Evolutionary conservation across 2,329 filamentous ascomycete genomes (phyloP), one percentile per base, ranked within the genome.

Genomic region (Colletotrichum higginsianum): DNA sequence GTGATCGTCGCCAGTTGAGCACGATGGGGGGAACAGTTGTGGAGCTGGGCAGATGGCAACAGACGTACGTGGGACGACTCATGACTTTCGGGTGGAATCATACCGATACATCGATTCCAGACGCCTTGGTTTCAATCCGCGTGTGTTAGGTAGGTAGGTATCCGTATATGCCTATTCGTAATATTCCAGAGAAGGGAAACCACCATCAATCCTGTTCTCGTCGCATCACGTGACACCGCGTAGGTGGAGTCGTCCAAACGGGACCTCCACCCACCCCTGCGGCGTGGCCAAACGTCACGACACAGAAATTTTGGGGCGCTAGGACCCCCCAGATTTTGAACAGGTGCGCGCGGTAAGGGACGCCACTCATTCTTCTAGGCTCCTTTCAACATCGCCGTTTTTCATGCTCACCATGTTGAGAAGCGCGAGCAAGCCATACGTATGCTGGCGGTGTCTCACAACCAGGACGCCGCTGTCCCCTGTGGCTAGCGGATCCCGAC

Each of bases 371-470:
- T 8, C 35, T 11, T n/a, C 47, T 13, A 30, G 13, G 18, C 21
- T 11, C 35, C 26, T 46, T 23, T 57, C 35, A 67, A 53, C 42
- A 66, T 66, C 53, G 30, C 50, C 11, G 13, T 2, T n/a, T 13
- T 11, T 26, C 21, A 11, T 26, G 15, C 44, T 44, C 69, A 74
- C 65, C 35, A 84, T 81, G 78, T 73, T 83, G 64, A 77, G 76
- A 62, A 75, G 73, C 35, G 74, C 80, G 53, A 74, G 74, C 58
- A 75, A 73, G 30, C 76, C 77, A n/a, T 80, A 79, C 65, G 73
- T 81, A 38, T 82, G 81, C 68, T 77, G 79, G 76, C 77, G 75
- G 67, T 84, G 80, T 65, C 67, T 81, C 44, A 65, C 74, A 3
- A 75, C 52, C n/a, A 64, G 44, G n/a, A 16, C 58, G 5, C 18